Percentiles rank a stretch among this genome's conserved stretches.
Conservation (phyloP, 495 filamentous ascomycete genomes). For the Podospora sp. region DNA sequence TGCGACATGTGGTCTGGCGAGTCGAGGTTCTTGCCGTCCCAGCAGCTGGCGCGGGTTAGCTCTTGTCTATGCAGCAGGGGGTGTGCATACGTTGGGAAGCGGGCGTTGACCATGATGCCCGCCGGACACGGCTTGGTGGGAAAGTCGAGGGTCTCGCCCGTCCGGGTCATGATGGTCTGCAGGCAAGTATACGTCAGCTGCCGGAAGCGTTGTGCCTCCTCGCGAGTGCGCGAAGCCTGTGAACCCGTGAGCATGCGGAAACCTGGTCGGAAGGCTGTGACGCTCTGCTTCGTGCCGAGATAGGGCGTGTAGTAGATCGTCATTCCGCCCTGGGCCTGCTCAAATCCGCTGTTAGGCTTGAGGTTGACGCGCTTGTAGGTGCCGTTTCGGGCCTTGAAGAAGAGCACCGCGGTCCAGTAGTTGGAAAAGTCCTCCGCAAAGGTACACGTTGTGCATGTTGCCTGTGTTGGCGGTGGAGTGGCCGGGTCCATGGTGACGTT, state of each 20-base stretch:
- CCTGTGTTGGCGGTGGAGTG: conserved; percentile 24
- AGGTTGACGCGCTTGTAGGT: conserved; percentile 42
- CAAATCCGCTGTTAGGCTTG: conserved; percentile 27
- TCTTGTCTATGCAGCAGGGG: neutral
- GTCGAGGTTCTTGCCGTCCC: conserved; percentile 35
- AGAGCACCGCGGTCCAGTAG: conserved; percentile 50
- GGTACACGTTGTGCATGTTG: conserved; percentile 41
- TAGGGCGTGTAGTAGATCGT: conserved; percentile 48
- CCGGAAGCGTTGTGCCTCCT: conserved; percentile 39
- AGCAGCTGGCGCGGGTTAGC: conserved; percentile 21
- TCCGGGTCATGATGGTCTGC: conserved; percentile 35
- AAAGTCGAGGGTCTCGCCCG: conserved; percentile 38
- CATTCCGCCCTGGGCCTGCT: conserved; percentile 41
- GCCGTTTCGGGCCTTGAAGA: conserved; percentile 44
- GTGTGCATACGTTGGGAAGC: conserved; percentile 36
- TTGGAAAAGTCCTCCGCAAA: conserved; percentile 46
- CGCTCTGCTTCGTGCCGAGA: conserved; percentile 34
- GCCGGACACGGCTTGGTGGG: conserved; percentile 38
- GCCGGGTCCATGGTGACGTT: conserved; percentile 37
- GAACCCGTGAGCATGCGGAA: conserved; percentile 78
- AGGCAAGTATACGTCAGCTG: conserved; percentile 48
- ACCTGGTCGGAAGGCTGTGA: conserved; percentile 53
- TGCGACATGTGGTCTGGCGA: conserved; percentile 43
- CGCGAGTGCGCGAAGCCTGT: conserved; percentile 43
- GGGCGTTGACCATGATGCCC: conserved; percentile 48